Conservation (phyloP, 208 protist genomes). For the Sergeia podlipaevii region DNA sequence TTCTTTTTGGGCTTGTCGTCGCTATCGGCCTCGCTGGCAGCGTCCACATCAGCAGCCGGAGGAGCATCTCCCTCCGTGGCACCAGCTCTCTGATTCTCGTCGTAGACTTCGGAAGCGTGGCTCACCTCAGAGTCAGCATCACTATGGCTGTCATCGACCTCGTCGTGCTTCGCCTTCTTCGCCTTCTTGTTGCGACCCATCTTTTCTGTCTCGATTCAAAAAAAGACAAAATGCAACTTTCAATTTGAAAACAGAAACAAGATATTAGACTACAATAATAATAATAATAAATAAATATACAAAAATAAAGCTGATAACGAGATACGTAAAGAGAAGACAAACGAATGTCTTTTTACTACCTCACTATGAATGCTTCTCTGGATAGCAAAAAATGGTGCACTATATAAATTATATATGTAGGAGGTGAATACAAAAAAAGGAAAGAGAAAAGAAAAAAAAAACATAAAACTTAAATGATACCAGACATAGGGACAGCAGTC, state of each 20-base stretch:
- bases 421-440: too few relatives aligned
- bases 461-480: too few relatives aligned
- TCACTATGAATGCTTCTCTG: too few relatives aligned
- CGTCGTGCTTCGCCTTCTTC: slow-evolving; percentile 19
- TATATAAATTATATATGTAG: too few relatives aligned
- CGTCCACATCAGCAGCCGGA: not conserved
- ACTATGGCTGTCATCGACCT: slow-evolving; percentile 15
- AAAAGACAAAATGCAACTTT: slow-evolving; percentile 10
- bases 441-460: too few relatives aligned
- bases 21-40: slow-evolving; percentile 6
- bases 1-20: slow-evolving; percentile 33
- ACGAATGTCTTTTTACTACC: too few relatives aligned
- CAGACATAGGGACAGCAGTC: too few relatives aligned
- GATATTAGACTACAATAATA: not conserved
- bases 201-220: not conserved
- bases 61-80: slow-evolving; percentile 1
- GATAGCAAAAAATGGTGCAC: too few relatives aligned
- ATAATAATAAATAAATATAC: not conserved
- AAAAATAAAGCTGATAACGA: not conserved
- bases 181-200: slow-evolving; percentile 73
- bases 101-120: slow-evolving; percentile 11
- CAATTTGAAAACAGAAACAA: not conserved
- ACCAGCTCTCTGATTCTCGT: slow-evolving; percentile 2
- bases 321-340: too few relatives aligned
- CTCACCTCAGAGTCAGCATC: slow-evolving; percentile 16